phyloP scores from a whole-genome alignment of 768 basidiomycete genomes.

The Exidia glandulosa region DNA sequence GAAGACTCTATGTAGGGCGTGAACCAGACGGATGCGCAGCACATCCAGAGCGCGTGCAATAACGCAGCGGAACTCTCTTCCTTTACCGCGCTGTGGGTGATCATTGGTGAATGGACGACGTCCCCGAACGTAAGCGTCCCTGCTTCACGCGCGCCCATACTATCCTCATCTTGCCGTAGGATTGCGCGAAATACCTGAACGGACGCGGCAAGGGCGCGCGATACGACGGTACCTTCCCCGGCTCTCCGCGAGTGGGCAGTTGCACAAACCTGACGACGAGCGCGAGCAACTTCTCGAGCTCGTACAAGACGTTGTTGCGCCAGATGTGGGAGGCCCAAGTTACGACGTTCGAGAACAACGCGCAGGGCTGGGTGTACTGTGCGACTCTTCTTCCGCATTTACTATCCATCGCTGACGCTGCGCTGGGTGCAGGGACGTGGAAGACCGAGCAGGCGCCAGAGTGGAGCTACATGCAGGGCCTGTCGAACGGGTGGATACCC shows the following conservation, averaged over 20 bases:
- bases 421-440: conserved; percentile 41
- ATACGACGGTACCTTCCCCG: conserved; percentile 16
- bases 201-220: conserved; percentile 21
- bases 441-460: conserved; percentile 72
- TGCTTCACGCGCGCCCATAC: not conserved
- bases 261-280: conserved; percentile 19
- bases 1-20: conserved; percentile 6
- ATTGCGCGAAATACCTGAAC: conserved; percentile 26
- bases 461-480: conserved; percentile 81
- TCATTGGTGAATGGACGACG: conserved; percentile 63
- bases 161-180: conserved; percentile 2
- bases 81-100: conserved; percentile 20
- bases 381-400: not conserved
- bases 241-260: conserved; percentile 17
- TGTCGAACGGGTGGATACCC: conserved; percentile 80
- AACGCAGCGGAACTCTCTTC: conserved; percentile 1
- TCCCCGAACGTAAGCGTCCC: conserved; percentile 57
- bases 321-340: conserved; percentile 25
- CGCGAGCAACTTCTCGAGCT: conserved; percentile 14
- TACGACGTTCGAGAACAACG: conserved; percentile 21
- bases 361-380: conserved; percentile 12
- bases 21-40: not conserved
- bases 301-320: conserved; percentile 19
- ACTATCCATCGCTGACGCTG: not conserved
- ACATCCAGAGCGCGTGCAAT: conserved; percentile 7